phyloP scores from a whole-genome alignment of 352 stramenopile species.

The Phytophthora lateralis region DNA sequence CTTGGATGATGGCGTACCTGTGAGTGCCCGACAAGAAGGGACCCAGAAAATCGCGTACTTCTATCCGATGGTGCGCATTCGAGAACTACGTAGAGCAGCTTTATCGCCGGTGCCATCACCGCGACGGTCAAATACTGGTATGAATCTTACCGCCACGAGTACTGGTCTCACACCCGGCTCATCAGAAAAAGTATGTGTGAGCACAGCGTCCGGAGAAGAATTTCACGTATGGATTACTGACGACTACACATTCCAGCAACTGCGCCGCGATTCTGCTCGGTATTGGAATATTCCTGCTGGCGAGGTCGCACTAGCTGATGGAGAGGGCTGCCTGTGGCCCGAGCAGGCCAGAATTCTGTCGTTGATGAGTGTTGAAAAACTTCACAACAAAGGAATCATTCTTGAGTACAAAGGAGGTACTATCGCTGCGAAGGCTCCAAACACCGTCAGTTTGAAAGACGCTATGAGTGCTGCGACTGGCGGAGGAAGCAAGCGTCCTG shows the following conservation, averaged over 20 bases:
- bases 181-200: constrained; percentile 59
- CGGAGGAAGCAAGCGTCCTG: constrained; percentile 17
- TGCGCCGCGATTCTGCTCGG: constrained; percentile 64
- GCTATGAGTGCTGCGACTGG: constrained; percentile 19
- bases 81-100: constrained; percentile 36
- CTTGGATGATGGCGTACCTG: constrained; percentile 62
- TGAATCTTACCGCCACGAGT: background rate
- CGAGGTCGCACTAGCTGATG: constrained; percentile 57
- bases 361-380: constrained; percentile 56
- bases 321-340: constrained; percentile 75
- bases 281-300: constrained; percentile 67
- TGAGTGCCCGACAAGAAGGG: constrained; percentile 65
- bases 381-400: constrained; percentile 54
- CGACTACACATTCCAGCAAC: constrained; percentile 78
- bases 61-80: constrained; percentile 76
- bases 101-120: constrained; percentile 17
- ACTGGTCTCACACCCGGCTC: constrained; percentile 10
- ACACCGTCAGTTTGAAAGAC: constrained; percentile 32
- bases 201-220: constrained; percentile 54
- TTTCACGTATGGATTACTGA: constrained; percentile 73
- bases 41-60: constrained; percentile 65
- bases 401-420: constrained; percentile 54
- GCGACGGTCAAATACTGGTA: constrained; percentile 4
- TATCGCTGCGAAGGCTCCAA: constrained; percentile 14
- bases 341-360: constrained; percentile 77